Conservation (phyloP, 345 rosid genomes). For the Excoecaria agallocha region DNA sequence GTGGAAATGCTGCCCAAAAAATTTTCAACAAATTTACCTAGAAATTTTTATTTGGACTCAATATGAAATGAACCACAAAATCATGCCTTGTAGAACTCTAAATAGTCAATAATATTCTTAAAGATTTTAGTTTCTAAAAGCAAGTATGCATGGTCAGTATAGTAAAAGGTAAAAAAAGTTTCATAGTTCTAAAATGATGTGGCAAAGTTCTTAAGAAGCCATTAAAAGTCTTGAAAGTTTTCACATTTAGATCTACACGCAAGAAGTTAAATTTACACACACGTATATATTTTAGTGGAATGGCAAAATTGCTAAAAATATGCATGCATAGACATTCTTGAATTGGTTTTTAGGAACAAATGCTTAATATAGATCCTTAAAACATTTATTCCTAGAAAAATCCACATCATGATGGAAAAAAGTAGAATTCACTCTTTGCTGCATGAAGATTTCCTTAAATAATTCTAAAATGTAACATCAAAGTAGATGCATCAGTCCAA, state of each 20-base stretch:
- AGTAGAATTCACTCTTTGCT: not conserved
- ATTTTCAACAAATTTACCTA: not conserved
- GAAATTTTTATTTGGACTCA: not conserved
- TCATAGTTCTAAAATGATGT: no score
- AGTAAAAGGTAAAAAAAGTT: not conserved
- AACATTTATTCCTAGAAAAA: not conserved
- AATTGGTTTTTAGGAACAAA: not conserved
- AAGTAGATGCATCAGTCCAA: not conserved
- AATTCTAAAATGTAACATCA: not conserved
- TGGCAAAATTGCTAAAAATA: not conserved
- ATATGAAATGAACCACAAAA: not conserved
- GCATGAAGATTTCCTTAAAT: not conserved
- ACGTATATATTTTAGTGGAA: not conserved
- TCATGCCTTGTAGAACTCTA: not conserved
- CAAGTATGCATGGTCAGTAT: not conserved
- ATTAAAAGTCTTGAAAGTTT: not conserved
- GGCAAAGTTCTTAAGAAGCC: not conserved
- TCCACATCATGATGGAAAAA: conserved; percentile 1
- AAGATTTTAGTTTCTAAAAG: not conserved
- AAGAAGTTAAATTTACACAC: not conserved
- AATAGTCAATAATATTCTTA: not conserved
- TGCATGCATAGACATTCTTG: not conserved
- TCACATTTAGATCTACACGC: not conserved
- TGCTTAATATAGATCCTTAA: not conserved
- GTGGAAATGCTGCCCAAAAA: not conserved